Evolutionary conservation across 163 green algal species (phyloP).

Genomic region (Volvox carteri): DNA sequence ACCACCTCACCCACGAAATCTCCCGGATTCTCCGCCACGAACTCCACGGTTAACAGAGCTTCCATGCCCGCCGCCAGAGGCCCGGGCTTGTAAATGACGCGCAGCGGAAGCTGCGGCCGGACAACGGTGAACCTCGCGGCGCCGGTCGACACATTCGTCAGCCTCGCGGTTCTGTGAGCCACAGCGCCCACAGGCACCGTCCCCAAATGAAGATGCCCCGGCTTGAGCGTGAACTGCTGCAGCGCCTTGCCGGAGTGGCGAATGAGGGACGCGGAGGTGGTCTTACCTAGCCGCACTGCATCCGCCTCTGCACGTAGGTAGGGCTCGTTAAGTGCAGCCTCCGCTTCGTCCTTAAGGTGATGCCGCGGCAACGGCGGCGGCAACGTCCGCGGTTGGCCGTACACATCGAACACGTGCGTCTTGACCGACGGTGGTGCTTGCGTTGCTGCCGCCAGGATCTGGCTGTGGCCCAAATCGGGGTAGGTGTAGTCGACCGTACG

Average conservation of each 20-base stretch:
- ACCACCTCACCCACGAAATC: constrained; percentile 72
- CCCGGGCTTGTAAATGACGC: constrained; percentile 67
- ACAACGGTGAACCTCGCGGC: constrained; percentile 67
- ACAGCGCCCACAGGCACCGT: constrained; percentile 63
- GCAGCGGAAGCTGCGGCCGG: constrained; percentile 62
- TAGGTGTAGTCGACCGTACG: constrained; percentile 52
- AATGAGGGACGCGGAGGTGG: constrained; percentile 59
- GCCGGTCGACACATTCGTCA: constrained; percentile 74
- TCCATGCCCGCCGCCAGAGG: constrained; percentile 74
- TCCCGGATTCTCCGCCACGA: constrained; percentile 63
- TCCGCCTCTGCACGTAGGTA: constrained; percentile 66
- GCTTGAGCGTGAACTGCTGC: constrained; percentile 71
- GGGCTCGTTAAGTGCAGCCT: constrained; percentile 58
- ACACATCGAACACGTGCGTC: constrained; percentile 66
- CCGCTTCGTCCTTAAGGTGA: constrained; percentile 55
- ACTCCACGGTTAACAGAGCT: constrained; percentile 69
- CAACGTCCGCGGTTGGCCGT: constrained; percentile 64
- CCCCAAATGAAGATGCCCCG: constrained; percentile 78
- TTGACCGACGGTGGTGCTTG: constrained; percentile 9
- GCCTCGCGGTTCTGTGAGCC: constrained; percentile 59
- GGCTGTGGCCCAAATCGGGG: constrained; percentile 51
- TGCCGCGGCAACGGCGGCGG: constrained; percentile 55
- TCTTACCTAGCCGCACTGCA: constrained; percentile 61
- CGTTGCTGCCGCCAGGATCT: constrained; percentile 12
- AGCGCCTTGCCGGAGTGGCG: constrained; percentile 56